A percentile compares a stretch with the other conserved stretches of the same genome.
phyloP scores from a whole-genome alignment of 768 basidiomycete species.

The Thelephora ganbajun region DNA sequence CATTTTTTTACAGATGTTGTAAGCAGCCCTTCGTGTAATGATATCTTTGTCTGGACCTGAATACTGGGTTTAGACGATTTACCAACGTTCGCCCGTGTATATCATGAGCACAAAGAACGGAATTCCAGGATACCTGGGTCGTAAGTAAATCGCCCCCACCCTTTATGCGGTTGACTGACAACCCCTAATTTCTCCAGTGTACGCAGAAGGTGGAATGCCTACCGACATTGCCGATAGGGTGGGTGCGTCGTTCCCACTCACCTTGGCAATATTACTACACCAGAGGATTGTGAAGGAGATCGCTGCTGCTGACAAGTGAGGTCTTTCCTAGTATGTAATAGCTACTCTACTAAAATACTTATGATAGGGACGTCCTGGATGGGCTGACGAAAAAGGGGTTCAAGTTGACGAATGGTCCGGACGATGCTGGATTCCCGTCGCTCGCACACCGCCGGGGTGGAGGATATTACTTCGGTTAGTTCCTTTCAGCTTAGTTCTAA shows the following conservation, averaged over 20 bases:
- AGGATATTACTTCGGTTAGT: conserved; percentile 54
- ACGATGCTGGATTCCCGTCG: conserved; percentile 35
- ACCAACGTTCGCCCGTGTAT: conserved; percentile 40
- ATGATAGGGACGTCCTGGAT: conserved; percentile 32
- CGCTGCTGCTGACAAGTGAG: conserved; percentile 17
- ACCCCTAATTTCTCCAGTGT: conserved; percentile 16
- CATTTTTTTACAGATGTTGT: not conserved
- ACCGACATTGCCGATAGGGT: conserved; percentile 42
- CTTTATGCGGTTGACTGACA: no score
- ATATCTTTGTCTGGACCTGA: not conserved
- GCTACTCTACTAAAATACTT: not conserved
- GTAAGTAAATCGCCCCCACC: conserved; percentile 9
- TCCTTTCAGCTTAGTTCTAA: not conserved
- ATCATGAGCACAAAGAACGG: conserved; percentile 28
- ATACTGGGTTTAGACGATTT: conserved; percentile 26
- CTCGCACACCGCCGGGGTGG: conserved; percentile 35
- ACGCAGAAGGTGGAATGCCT: conserved; percentile 31
- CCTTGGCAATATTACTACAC: conserved; percentile 14
- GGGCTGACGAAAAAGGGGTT: conserved; percentile 46
- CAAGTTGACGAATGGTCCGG: conserved; percentile 33
- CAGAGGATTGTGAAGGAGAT: conserved; percentile 20
- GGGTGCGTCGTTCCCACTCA: conserved; percentile 32
- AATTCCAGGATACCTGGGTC: conserved; percentile 16
- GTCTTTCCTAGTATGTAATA: not conserved
- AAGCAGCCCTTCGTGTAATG: not conserved